Evolutionary conservation across 2,329 filamentous ascomycete genomes (phyloP).

Genomic region (Colletotrichum spaethianum): DNA sequence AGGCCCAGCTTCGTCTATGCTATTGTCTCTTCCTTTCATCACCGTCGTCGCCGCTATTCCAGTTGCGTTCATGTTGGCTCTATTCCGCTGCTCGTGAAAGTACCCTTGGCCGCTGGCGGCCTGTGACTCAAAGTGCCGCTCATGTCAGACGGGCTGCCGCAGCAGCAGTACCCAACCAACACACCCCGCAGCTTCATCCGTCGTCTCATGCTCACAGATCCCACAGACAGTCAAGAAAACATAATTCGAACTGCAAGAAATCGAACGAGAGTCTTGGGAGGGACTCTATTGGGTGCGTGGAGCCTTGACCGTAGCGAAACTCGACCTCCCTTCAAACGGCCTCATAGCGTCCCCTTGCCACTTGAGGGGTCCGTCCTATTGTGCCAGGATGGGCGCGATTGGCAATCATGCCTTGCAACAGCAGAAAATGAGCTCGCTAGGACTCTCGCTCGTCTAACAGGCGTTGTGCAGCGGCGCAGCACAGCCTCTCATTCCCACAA

Average conservation of each 20-base stretch:
- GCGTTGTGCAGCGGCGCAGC: background rate
- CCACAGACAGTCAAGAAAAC: background rate
- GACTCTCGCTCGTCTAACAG: background rate
- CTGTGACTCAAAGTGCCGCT: slow-evolving; percentile 8
- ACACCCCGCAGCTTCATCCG: background rate
- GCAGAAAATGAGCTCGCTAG: background rate
- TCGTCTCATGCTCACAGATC: background rate
- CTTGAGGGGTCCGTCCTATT: slow-evolving; percentile 3
- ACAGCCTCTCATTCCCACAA: slow-evolving; percentile 8
- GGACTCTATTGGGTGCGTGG: background rate
- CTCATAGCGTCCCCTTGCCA: slow-evolving; percentile 8
- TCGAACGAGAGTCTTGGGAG: background rate
- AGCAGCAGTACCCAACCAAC: background rate
- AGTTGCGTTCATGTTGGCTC: background rate
- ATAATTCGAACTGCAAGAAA: background rate
- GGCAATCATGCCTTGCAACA: background rate
- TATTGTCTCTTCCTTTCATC: background rate
- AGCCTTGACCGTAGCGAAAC: no score
- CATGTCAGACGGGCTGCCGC: background rate
- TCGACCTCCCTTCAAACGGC: background rate
- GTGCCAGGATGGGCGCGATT: background rate
- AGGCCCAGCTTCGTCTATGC: background rate
- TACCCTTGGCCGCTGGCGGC: background rate
- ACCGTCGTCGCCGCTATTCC: background rate
- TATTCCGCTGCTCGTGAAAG: background rate